Conservation (phyloP, 163 green algal species). For the Scenedesmus sp. region DNA sequence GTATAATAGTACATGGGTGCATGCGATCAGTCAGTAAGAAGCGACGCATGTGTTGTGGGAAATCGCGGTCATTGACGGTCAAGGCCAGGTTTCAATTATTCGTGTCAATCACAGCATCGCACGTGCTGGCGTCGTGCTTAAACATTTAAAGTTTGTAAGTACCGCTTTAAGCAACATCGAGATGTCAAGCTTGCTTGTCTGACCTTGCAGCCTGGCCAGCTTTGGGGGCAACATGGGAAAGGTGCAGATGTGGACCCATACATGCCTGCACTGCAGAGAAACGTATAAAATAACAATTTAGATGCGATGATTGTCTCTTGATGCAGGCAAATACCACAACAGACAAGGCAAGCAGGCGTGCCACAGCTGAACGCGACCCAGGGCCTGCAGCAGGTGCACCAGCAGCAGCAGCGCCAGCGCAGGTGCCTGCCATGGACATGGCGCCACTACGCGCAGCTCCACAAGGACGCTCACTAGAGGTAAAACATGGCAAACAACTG, state of each 20-base stretch:
- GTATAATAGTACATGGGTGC: too few species aligned
- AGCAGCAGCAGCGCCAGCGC: not conserved
- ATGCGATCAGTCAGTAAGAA: too few species aligned
- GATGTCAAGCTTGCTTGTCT: not conserved
- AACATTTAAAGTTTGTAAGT: not conserved
- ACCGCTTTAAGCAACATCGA: not conserved
- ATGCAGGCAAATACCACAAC: not conserved
- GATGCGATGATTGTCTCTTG: not conserved
- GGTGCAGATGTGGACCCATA: not conserved
- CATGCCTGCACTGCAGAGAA: not conserved
- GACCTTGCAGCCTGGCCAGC: not conserved
- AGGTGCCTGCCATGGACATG: not conserved
- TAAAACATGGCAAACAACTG: not conserved
- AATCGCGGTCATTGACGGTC: too few species aligned
- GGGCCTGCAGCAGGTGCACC: not conserved
- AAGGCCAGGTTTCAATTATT: too few species aligned
- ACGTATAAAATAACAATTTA: not conserved
- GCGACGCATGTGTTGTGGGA: too few species aligned
- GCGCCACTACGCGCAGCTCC: constrained; percentile 5
- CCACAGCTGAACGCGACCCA: not conserved
- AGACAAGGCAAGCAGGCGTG: constrained; percentile 2
- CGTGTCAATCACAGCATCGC: too few species aligned
- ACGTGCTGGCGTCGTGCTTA: too few species aligned
- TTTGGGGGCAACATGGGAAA: not conserved
- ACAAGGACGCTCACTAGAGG: constrained; percentile 12